phyloP scores from a whole-genome alignment of 2,329 filamentous ascomycete species.

The Conoideocrella luteorostrata region DNA sequence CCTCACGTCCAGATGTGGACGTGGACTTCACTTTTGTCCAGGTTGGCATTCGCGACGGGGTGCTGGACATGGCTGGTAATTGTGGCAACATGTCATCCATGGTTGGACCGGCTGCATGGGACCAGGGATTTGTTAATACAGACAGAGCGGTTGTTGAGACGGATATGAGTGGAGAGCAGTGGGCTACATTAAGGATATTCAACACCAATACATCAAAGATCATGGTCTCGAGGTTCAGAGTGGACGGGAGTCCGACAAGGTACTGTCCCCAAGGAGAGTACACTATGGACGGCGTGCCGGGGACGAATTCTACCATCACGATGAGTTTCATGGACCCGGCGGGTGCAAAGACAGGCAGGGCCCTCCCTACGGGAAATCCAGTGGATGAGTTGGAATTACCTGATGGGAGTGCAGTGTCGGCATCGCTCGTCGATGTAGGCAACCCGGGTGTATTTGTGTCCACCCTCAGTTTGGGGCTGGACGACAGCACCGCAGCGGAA shows the following conservation, averaged over 20 bases:
- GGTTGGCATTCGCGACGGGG: constrained; percentile 54
- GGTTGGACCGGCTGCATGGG: constrained; percentile 48
- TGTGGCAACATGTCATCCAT: constrained; percentile 69
- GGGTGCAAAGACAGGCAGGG: constrained; percentile 55
- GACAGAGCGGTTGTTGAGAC: constrained; percentile 6
- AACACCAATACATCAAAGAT: constrained; percentile 69
- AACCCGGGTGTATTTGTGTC: constrained; percentile 59
- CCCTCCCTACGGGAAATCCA: constrained; percentile 43
- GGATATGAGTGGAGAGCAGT: constrained; percentile 20
- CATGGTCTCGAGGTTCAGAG: constrained; percentile 50
- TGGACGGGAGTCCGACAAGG: constrained; percentile 30
- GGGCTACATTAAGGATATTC: constrained; percentile 50
- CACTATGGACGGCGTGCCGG: constrained; percentile 57
- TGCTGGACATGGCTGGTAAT: constrained; percentile 62
- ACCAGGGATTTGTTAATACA: constrained; percentile 20
- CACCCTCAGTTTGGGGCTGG: constrained; percentile 42
- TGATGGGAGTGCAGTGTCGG: constrained; percentile 31
- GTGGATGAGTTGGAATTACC: constrained; percentile 41
- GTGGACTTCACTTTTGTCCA: constrained; percentile 68
- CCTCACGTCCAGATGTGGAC: constrained; percentile 43
- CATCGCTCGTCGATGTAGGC: constrained; percentile 56
- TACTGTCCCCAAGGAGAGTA: constrained; percentile 42
- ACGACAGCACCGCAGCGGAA: constrained; percentile 38
- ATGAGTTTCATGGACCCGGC: constrained; percentile 57
- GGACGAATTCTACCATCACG: constrained; percentile 48